A percentile compares a stretch with the other conserved stretches of the same genome.
phyloP scores from a whole-genome alignment of 2,329 filamentous ascomycete genomes.

The Alternaria triticimaculans region DNA sequence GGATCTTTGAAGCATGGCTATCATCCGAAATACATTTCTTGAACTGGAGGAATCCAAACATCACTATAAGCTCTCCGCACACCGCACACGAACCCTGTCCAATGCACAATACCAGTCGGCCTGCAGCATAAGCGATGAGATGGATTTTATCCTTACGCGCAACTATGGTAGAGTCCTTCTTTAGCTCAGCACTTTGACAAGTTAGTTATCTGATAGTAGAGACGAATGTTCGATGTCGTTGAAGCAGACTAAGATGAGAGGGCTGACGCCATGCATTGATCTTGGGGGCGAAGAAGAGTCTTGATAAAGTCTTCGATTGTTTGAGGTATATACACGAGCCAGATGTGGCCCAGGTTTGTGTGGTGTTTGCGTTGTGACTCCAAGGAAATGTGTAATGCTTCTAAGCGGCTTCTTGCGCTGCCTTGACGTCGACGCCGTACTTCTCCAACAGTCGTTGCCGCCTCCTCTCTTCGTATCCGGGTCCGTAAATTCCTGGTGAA shows the following conservation, averaged over 20 bases:
- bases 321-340: constrained; percentile 26
- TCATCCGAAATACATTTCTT: not conserved
- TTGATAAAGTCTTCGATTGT: constrained; percentile 2
- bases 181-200: no score
- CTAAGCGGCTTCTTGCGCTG: constrained; percentile 32
- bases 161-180: not conserved
- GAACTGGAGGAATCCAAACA: no score
- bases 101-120: not conserved
- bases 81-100: not conserved
- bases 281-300: no score
- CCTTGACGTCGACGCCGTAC: constrained; percentile 80
- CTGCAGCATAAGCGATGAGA: not conserved
- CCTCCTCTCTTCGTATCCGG: constrained; percentile 85
- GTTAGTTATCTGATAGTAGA: no score
- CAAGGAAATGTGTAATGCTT: constrained; percentile 24
- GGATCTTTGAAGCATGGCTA: not conserved
- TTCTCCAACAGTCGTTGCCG: constrained; percentile 81
- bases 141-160: not conserved
- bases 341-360: constrained; percentile 14
- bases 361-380: constrained; percentile 23
- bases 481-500: constrained; percentile 73
- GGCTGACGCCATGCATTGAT: no score
- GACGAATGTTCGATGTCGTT: no score
- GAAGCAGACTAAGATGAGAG: no score
- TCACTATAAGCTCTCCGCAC: not conserved